phyloP scores from a whole-genome alignment of 192 early-diverging fungal species.

The Rhizophagus prolifer region DNA sequence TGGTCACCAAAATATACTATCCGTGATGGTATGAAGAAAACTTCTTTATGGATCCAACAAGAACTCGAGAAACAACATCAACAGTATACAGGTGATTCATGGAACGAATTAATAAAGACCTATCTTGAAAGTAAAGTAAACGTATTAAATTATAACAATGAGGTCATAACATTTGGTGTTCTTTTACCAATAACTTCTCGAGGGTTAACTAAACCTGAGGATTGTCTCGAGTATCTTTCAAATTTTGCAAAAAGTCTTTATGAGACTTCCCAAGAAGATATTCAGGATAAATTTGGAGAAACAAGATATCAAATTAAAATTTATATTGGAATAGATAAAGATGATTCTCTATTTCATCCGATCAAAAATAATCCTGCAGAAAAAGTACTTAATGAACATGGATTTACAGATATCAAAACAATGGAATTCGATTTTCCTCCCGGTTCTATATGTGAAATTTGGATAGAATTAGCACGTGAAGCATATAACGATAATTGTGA shows the following conservation, averaged over 20 bases:
- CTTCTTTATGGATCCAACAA: not conserved
- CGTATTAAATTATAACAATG: not conserved
- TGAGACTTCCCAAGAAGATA: not conserved
- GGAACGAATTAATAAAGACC: not conserved
- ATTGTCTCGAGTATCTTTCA: not conserved
- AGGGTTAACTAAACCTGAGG: not conserved
- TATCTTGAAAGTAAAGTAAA: not conserved
- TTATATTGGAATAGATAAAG: not conserved
- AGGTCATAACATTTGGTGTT: not conserved
- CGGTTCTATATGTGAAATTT: slow-evolving; percentile 14
- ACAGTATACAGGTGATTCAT: not conserved
- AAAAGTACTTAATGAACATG: not conserved
- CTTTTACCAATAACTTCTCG: slow-evolving; percentile 7
- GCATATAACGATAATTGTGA: slow-evolving; percentile 13
- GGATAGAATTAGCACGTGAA: not conserved
- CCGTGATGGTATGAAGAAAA: not conserved
- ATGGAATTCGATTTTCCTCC: not conserved
- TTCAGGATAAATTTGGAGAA: not conserved
- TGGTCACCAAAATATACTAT: not conserved
- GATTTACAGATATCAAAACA: not conserved
- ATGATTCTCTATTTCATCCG: not conserved
- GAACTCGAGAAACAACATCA: not conserved
- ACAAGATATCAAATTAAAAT: not conserved
- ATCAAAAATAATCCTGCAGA: not conserved
- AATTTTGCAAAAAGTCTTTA: not conserved